Evolutionary conservation across 2,329 filamentous ascomycete species (phyloP), one percentile per base, ranked within the genome.

Genomic region (Pseudonectria buxi): DNA sequence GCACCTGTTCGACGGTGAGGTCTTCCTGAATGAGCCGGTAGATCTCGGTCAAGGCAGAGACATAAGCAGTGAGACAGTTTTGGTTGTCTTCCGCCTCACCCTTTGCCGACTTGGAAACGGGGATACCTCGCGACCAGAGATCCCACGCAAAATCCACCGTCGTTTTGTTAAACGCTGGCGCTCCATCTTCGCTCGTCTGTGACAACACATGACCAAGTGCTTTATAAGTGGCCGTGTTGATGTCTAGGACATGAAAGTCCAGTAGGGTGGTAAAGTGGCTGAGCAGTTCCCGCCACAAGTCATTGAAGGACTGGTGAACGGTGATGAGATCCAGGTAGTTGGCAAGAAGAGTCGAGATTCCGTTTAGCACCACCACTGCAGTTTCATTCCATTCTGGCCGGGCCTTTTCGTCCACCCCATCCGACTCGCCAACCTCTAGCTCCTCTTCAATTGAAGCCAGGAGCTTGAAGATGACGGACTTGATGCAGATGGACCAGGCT

Each of bases 401-500:
- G 22, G 65, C 58, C 28, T 62, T 64, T 5, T 67, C 64, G 15
- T 67, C 61, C 13, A 58, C 47, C 10, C 61, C 57, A 24, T 59
- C 54, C 7, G 62, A 56, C 22, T 58, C 51, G 1, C 67, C 59
- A 1, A 51, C 53, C 6, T 60, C 56, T 6, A 81, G 58, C 40
- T 78, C 72, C 15, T 63, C 58, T 48, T 82, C 75, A n/a, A 89
- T 80, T 1, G 78, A 80, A 4, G 79, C 72, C 3, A 94, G 62
- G 46, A 95, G 78, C 40, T 76, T 78, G 59, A 95, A 89, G 2
- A 95, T 71, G 6, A 95, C 83, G 6, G 76, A 78, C 40, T 84
- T 81, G 36, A 95, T 74, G 49, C 88, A 92, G 18, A 90, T 72
- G 31, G 82, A 81, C 89, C 88, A 96, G 1, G 85, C 81, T 51